These are phyloP conservation scores for Rubus idaeus DNA, from an alignment of 306 rosid species.

Conservation along the genomic window DNA sequence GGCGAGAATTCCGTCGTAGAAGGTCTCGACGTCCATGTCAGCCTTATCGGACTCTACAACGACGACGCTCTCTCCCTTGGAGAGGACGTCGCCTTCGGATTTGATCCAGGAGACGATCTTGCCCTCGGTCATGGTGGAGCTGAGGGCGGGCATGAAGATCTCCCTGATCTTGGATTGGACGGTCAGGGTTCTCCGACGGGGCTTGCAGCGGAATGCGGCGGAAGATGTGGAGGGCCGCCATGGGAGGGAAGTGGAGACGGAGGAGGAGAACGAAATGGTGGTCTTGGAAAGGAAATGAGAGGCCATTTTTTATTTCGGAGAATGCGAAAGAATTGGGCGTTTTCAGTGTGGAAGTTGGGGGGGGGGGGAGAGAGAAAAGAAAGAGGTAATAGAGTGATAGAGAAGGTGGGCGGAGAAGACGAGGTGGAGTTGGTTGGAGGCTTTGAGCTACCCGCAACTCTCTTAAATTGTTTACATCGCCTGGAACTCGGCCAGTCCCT, in stretches of 20 bases:
- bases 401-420: slow-evolving; percentile 50
- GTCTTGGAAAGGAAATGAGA: slow-evolving; percentile 37
- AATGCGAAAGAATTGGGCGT: background rate
- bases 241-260: slow-evolving; percentile 51
- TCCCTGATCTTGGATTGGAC: slow-evolving; percentile 80
- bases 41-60: slow-evolving; percentile 93
- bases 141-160: slow-evolving; percentile 98
- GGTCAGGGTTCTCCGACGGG: slow-evolving; percentile 42
- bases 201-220: slow-evolving; percentile 35
- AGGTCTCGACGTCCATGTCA: slow-evolving; percentile 92
- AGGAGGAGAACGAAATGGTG: slow-evolving; percentile 61
- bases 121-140: slow-evolving; percentile 99
- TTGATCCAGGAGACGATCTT: slow-evolving; percentile 92
- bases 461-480: slow-evolving; percentile 47
- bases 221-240: slow-evolving; percentile 30
- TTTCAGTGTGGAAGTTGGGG: background rate
- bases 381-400: background rate
- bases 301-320: slow-evolving; percentile 26
- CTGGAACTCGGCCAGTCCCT: background rate
- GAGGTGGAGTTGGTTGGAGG: slow-evolving; percentile 43
- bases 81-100: slow-evolving; percentile 82
- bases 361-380: background rate
- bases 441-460: slow-evolving; percentile 29
- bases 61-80: slow-evolving; percentile 92
- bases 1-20: slow-evolving; percentile 86